These are phyloP conservation scores for Alternaria viburni DNA, from an alignment of 2,329 filamentous ascomycete species.

Conservation along the genomic window DNA sequence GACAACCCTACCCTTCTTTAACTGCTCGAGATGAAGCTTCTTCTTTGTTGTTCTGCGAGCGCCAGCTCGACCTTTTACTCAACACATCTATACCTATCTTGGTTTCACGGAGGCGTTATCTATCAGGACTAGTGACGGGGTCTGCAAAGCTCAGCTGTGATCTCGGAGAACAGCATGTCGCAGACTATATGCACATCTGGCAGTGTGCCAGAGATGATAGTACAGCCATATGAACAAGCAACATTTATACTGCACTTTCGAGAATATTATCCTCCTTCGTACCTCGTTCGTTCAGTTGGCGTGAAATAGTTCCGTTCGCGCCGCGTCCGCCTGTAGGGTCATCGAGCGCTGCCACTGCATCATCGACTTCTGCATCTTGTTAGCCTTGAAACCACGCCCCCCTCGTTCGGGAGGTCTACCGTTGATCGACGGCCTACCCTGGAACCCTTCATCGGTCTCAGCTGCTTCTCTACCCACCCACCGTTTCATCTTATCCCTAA, in stretches of 20 bases:
- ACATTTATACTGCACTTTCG: slow-evolving; percentile 40
- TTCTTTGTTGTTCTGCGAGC: neutral
- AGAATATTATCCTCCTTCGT: slow-evolving; percentile 27
- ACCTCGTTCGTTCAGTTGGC: slow-evolving; percentile 37
- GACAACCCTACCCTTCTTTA: neutral
- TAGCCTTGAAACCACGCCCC: neutral
- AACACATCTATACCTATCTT: neutral
- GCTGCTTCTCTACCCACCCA: slow-evolving; percentile 59
- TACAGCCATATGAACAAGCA: neutral
- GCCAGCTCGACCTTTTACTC: neutral
- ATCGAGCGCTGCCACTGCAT: slow-evolving; percentile 46
- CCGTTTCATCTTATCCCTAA: slow-evolving; percentile 71
- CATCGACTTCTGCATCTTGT: slow-evolving; percentile 51
- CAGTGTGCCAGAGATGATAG: neutral
- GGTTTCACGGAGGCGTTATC: slow-evolving; percentile 10
- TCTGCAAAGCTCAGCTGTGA: neutral
- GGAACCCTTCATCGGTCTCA: slow-evolving; percentile 55
- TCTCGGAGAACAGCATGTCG: neutral
- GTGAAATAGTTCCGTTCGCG: slow-evolving; percentile 50
- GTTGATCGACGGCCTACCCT: slow-evolving; percentile 47
- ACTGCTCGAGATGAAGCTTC: neutral
- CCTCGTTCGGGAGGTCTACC: neutral
- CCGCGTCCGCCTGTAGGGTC: slow-evolving; percentile 57
- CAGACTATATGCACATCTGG: neutral
- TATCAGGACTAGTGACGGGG: neutral